Evolutionary conservation across 257 asterid species (phyloP).

Genomic region (Salvia splendens): DNA sequence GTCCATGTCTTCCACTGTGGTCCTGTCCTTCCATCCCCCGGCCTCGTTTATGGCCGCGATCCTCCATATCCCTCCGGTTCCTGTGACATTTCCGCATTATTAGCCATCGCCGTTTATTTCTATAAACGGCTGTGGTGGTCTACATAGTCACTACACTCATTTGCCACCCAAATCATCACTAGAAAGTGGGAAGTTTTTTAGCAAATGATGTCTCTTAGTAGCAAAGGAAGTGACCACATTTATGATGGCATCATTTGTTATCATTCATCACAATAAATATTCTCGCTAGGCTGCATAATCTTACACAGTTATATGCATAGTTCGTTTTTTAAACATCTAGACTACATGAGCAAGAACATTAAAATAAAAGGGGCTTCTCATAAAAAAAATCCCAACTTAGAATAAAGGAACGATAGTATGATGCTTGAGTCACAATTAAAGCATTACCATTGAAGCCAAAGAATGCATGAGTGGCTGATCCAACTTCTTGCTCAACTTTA

Average conservation of each 20-base stretch:
- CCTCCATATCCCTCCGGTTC: conserved; percentile 78
- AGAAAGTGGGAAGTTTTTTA: background rate
- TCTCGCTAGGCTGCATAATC: background rate
- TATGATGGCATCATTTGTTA: conserved; percentile 22
- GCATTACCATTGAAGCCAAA: conserved; percentile 67
- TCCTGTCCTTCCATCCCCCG: conserved; percentile 73
- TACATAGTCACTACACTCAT: background rate
- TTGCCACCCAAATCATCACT: conserved; percentile 1
- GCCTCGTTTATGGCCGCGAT: conserved; percentile 60
- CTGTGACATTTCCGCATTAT: conserved; percentile 31
- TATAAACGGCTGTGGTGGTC: too few relatives aligned
- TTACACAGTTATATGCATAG: background rate
- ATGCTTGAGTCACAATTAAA: background rate
- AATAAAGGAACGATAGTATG: background rate
- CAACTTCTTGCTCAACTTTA: conserved; percentile 72
- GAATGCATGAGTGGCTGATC: conserved; percentile 70
- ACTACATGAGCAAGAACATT: background rate
- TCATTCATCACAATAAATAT: conserved; percentile 15
- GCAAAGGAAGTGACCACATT: conserved; percentile 28
- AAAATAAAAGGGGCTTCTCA: background rate
- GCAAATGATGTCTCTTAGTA: conserved; percentile 16
- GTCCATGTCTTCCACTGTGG: conserved; percentile 70
- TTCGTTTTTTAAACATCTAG: background rate
- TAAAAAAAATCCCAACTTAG: background rate
- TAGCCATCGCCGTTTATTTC: background rate